phyloP scores from a whole-genome alignment of 176 grass and related monocot genomes.

The Carex littledalei region DNA sequence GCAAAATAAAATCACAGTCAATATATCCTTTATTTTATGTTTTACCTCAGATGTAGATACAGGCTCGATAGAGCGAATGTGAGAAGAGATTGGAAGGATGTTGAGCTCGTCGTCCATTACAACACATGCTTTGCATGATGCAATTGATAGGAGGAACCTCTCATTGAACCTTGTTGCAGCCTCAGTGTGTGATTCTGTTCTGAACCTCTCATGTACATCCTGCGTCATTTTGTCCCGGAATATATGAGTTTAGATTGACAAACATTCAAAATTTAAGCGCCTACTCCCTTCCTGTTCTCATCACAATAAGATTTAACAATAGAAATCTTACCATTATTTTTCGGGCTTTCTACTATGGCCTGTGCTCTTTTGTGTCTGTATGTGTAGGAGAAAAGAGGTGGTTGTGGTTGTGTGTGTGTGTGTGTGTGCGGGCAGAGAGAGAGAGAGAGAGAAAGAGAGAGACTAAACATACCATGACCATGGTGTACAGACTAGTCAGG shows the following conservation, averaged over 20 bases:
- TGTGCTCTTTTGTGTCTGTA: not conserved
- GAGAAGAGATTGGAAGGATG: slow-evolving; percentile 89
- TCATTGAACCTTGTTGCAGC: slow-evolving; percentile 73
- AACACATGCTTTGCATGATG: slow-evolving; percentile 83
- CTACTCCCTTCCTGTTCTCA: not conserved
- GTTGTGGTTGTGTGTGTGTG: not conserved
- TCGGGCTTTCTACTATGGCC: not conserved
- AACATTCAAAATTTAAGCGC: not conserved
- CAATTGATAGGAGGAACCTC: slow-evolving; percentile 82
- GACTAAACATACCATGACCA: slow-evolving; percentile 78
- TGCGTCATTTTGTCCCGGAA: slow-evolving; percentile 23
- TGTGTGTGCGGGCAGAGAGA: not conserved
- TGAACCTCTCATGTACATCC: slow-evolving; percentile 96
- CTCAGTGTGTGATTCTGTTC: slow-evolving; percentile 86
- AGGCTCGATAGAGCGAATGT: slow-evolving; percentile 42
- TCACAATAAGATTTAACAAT: not conserved
- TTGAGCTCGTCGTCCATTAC: slow-evolving; percentile 99
- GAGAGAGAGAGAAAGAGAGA: not conserved
- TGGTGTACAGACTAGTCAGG: slow-evolving; percentile 80
- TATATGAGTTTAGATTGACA: not conserved
- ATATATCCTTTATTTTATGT: not conserved
- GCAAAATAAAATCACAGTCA: not conserved
- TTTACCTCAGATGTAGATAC: slow-evolving; percentile 26
- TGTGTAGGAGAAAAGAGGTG: not conserved
- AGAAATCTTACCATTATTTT: slow-evolving; percentile 9